These are phyloP conservation scores for Vanrija sp. DNA, from an alignment of 1,284 basidiomycete species.

Conservation along the genomic window DNA sequence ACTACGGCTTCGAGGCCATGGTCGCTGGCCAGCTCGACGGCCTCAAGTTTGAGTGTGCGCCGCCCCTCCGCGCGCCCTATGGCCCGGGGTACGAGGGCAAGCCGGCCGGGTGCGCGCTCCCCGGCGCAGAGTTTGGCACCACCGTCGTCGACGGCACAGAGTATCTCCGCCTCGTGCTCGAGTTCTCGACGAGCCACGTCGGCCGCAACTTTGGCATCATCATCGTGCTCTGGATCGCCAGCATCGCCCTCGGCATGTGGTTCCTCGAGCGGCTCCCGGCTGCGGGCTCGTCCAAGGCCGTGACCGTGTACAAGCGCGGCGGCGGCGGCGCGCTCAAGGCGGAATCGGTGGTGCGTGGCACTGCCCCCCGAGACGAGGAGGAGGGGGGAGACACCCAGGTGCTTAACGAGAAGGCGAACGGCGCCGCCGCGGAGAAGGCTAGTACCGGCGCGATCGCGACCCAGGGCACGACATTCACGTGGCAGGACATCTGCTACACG, in stretches of 20 bases:
- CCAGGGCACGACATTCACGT: conserved; percentile 42
- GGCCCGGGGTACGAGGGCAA: conserved; percentile 37
- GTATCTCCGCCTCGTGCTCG: conserved; percentile 45
- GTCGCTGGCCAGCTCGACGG: conserved; percentile 51
- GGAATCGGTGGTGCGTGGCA: conserved; percentile 19
- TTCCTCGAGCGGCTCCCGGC: conserved; percentile 25
- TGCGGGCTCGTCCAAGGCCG: conserved; percentile 34
- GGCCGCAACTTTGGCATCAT: conserved; percentile 54
- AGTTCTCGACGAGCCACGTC: conserved; percentile 44
- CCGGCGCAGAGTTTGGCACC: conserved; percentile 32
- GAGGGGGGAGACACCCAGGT: conserved; percentile 8
- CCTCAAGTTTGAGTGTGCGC: conserved; percentile 41
- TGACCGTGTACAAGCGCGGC: conserved; percentile 38
- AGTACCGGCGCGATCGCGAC: not conserved
- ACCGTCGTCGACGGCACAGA: conserved; percentile 21
- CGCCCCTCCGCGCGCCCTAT: conserved; percentile 46
- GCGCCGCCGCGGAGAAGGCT: not conserved
- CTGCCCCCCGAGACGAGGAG: conserved; percentile 28
- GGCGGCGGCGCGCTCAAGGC: conserved; percentile 9
- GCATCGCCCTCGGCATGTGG: conserved; percentile 13
- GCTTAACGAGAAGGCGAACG: not conserved
- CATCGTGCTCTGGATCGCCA: conserved; percentile 41
- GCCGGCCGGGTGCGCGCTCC: conserved; percentile 42
- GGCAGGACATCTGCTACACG: conserved; percentile 51
- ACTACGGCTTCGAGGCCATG: conserved; percentile 38